Percentiles rank a stretch among this genome's conserved stretches.
Evolutionary conservation across 1,284 basidiomycete genomes (phyloP).

Genomic region (Wallemia hederae): DNA sequence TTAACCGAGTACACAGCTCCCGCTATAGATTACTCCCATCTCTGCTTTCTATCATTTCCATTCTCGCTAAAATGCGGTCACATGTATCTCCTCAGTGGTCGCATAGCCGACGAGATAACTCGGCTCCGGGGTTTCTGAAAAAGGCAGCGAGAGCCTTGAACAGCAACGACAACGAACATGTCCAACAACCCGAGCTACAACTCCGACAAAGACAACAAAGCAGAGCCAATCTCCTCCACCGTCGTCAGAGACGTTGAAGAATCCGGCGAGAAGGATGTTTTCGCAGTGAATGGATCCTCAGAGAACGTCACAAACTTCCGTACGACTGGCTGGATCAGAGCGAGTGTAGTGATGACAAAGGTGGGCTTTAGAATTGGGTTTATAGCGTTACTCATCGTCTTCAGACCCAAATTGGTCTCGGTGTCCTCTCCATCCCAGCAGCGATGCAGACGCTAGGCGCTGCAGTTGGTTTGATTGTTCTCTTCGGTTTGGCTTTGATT

Average conservation of each 20-base stretch:
- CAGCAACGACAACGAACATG: not conserved
- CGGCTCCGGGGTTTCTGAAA: too few species aligned
- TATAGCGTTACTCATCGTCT: not conserved
- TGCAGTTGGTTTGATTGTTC: not conserved
- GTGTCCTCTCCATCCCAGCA: conserved; percentile 2
- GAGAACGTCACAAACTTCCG: not conserved
- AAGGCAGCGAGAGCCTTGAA: too few species aligned
- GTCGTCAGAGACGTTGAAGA: not conserved
- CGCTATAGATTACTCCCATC: too few species aligned
- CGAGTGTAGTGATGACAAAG: not conserved
- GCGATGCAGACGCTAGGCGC: conserved; percentile 1
- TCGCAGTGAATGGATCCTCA: not conserved
- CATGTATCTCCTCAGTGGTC: too few species aligned
- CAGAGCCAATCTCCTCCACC: not conserved
- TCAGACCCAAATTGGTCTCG: conserved; percentile 2
- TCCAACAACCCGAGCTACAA: too few species aligned
- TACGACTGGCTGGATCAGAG: not conserved
- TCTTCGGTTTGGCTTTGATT: conserved; percentile 1
- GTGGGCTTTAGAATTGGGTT: not conserved
- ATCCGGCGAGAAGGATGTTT: not conserved
- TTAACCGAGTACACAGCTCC: too few species aligned
- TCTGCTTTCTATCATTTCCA: too few species aligned
- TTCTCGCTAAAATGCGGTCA: too few species aligned
- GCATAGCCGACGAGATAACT: too few species aligned
- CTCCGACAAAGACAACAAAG: not conserved